phyloP scores from a whole-genome alignment of 2,329 filamentous ascomycete genomes.

The Ascochyta viciae-villosae region DNA sequence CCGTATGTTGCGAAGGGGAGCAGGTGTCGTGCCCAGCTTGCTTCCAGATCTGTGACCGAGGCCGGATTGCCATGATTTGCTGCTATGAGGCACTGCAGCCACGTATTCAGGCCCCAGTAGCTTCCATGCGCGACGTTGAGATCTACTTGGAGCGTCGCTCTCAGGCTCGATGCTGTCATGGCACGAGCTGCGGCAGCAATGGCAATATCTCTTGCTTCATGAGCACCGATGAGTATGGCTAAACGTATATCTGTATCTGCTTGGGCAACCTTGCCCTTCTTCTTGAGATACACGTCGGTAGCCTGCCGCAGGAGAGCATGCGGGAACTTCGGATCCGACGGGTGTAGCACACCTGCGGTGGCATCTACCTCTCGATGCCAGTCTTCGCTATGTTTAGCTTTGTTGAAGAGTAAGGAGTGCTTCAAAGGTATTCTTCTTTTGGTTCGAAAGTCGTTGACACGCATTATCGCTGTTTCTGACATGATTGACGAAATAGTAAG shows the following conservation, averaged over 20 bases:
- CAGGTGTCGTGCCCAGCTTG: slow-evolving; percentile 33
- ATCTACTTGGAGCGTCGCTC: slow-evolving; percentile 33
- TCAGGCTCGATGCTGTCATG: slow-evolving; percentile 33
- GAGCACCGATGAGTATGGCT: slow-evolving; percentile 27
- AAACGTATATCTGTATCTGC: slow-evolving; percentile 33
- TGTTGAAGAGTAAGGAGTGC: slow-evolving; percentile 29
- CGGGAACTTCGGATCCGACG: slow-evolving; percentile 36
- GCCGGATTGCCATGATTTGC: slow-evolving; percentile 34
- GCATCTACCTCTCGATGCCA: slow-evolving; percentile 38
- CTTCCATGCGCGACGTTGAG: slow-evolving; percentile 35
- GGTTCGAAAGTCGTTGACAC: slow-evolving; percentile 19
- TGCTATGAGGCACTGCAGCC: slow-evolving; percentile 40
- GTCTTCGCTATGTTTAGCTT: slow-evolving; percentile 37
- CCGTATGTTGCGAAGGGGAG: slow-evolving; percentile 36
- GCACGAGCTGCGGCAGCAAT: slow-evolving; percentile 41
- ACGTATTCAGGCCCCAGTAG: slow-evolving; percentile 38
- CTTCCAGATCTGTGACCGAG: slow-evolving; percentile 36
- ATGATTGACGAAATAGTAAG: background rate
- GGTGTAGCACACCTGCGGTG: slow-evolving; percentile 31
- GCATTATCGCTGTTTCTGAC: slow-evolving; percentile 16
- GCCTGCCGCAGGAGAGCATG: slow-evolving; percentile 28
- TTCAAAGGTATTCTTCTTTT: slow-evolving; percentile 24
- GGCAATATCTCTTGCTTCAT: slow-evolving; percentile 34
- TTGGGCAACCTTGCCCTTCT: slow-evolving; percentile 39
- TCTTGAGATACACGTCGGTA: slow-evolving; percentile 41